Evolutionary conservation across 2,329 filamentous ascomycete genomes (phyloP), one percentile per base, ranked within the genome.

Genomic region (Aspergillus viridinutans): DNA sequence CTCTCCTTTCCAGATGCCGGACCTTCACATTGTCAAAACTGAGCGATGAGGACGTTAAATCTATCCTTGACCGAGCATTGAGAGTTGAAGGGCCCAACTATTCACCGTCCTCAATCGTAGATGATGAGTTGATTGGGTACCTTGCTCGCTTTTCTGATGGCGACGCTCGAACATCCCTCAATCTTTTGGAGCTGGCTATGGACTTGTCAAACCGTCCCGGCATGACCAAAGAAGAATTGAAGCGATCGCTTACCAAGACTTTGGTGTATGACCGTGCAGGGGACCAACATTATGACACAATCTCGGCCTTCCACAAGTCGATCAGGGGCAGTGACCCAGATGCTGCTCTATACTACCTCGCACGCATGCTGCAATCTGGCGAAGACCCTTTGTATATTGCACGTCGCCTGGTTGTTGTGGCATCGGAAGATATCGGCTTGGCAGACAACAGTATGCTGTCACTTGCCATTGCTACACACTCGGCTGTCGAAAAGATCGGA

Each of bases 261-360:
- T 80, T 97, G 1, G 92, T 97, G 14, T 97, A 97, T 75, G 94
- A 99, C 74, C 86, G 94, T 54, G 90, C 90, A 0, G 93, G 94
- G 53, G 94, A 99, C 74, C 91, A 96, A 72, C 94, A 97, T 76
- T 99, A 97, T 78, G 93, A 99, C 71, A 94, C 90, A 53, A 97
- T 99, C 68, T 96, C 90, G 0, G 94, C 94, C 29, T 94, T 97
- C 67, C 94, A 97, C 81, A 99, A 99, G 69, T 92, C 92, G 2
- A 87, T 97, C 9, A 89, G 94, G 49, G 94, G 94, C 43, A 89
- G 86, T 55, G 88, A 97, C 68, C 75, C 93, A 0, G 90, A 97
- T 72, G 94, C 93, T 0, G 84, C 93, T 0, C 82, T 99, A 1
- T 99, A 97, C 78, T 99, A 97, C 72, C 85, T 99, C 1, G 90